Percentiles rank a stretch among this genome's conserved stretches.
These are phyloP conservation scores for Knoxia roxburghii DNA, from an alignment of 257 asterid species.

Conservation along the genomic window DNA sequence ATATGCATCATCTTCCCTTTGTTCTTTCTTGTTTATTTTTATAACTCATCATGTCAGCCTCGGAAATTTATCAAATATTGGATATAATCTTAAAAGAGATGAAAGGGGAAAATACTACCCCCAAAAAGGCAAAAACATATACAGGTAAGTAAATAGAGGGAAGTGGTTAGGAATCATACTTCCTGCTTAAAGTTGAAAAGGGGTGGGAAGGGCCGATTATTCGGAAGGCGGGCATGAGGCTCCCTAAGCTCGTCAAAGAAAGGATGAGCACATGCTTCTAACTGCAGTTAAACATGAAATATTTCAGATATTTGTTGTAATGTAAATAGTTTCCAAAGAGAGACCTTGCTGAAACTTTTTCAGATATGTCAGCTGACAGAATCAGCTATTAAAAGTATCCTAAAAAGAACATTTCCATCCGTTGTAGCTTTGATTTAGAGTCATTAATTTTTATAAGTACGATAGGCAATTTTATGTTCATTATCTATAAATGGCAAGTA, in stretches of 20 bases:
- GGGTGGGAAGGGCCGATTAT: slow-evolving; percentile 73
- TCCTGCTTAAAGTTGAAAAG: slow-evolving; percentile 81
- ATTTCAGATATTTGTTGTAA: neutral
- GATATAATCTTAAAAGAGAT: too few species aligned
- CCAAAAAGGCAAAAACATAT: neutral
- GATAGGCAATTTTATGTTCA: neutral
- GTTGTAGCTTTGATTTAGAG: neutral
- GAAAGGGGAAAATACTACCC: neutral
- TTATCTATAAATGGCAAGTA: neutral
- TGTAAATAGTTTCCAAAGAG: neutral
- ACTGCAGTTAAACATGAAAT: slow-evolving; percentile 37
- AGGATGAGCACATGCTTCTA: slow-evolving; percentile 85
- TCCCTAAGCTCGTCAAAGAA: slow-evolving; percentile 89
- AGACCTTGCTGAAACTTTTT: neutral
- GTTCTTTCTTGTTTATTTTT: too few species aligned
- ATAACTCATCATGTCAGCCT: too few species aligned
- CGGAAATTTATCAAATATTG: neutral
- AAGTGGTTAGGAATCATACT: slow-evolving; percentile 33
- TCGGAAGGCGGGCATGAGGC: slow-evolving; percentile 72
- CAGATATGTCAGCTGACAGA: neutral
- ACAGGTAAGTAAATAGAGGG: neutral
- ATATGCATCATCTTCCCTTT: neutral
- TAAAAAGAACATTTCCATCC: neutral
- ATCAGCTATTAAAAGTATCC: neutral
- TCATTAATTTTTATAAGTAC: neutral